Evolutionary conservation across 495 filamentous ascomycete genomes (phyloP).

Genomic region (Parachaetomium inaequale): DNA sequence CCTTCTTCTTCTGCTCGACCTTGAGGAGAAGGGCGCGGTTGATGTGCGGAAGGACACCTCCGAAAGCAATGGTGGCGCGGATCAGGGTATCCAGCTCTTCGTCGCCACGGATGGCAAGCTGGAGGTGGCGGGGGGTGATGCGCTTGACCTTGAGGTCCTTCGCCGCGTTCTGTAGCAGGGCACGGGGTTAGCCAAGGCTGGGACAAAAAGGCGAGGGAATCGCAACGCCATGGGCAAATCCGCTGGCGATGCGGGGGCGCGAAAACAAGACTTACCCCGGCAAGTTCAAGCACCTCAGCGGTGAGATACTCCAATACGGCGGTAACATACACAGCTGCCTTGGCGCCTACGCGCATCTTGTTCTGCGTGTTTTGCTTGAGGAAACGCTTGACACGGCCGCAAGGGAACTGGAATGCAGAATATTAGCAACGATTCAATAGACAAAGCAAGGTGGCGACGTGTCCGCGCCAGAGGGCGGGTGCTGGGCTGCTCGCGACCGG

Average conservation of each 20-base stretch:
- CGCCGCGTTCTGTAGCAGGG: slow-evolving; percentile 68
- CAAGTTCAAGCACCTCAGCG: slow-evolving; percentile 96
- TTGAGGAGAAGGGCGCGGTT: slow-evolving; percentile 95
- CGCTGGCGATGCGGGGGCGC: background rate
- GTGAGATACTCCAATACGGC: slow-evolving; percentile 98
- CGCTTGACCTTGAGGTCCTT: slow-evolving; percentile 99
- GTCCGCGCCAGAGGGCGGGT: background rate
- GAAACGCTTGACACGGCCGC: slow-evolving; percentile 99
- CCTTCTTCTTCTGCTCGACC: slow-evolving; percentile 99
- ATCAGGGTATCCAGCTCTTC: slow-evolving; percentile 98
- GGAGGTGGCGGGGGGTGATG: slow-evolving; percentile 96
- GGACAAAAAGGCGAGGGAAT: slow-evolving; percentile 6
- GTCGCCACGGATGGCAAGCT: slow-evolving; percentile 97
- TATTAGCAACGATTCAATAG: slow-evolving; percentile 31
- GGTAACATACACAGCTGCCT: slow-evolving; percentile 97
- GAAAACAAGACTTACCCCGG: slow-evolving; percentile 58
- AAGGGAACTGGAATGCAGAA: slow-evolving; percentile 73
- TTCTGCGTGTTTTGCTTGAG: slow-evolving; percentile 98
- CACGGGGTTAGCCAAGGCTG: background rate
- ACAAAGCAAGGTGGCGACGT: background rate
- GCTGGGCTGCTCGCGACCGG: background rate
- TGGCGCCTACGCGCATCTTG: slow-evolving; percentile 99
- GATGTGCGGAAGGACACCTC: slow-evolving; percentile 98
- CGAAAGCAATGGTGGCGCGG: slow-evolving; percentile 95
- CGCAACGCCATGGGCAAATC: slow-evolving; percentile 1